Evolutionary conservation across 139 green algal species (phyloP), one percentile per base, ranked within the genome.

Genomic region (Desmodesmus armatus): DNA sequence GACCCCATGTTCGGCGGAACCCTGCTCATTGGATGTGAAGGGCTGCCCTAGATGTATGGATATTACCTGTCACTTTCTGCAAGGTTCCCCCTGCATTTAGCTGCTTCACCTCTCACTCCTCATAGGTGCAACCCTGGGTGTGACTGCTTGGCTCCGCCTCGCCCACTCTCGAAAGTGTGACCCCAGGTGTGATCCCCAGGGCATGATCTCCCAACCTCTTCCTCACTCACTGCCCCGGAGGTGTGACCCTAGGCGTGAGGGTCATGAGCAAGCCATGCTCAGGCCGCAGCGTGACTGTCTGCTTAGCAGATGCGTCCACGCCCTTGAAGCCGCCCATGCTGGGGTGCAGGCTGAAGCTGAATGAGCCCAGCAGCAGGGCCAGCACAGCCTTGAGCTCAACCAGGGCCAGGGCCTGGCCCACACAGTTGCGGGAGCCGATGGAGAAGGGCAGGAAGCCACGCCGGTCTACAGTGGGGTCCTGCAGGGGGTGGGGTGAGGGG

Each of bases 401-500:
- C 55, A 89, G 29, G 13, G 88, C 88, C 65, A 91, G 73, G 13
- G 78, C 82, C 80, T 85, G 67, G 21, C 80, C 84, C 27, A 91
- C 60, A 78, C 87, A 91, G 87, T 71, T 91, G 43, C 87, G 84
- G 23, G 67, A 49, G 35, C 87, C 87, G 35, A 87, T 79, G 37
- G 78, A 87, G 87, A 89, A 91, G 0, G 87, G 87, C 27, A 91
- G 49, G 31, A 58, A 90, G 37, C 51, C 85, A n/a, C 77, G 76
- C 0, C 44, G 63, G 63, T 27, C 29, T 5, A 86, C 39, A 60
- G 47, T 47, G 31, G 76, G 76, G 76, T 82, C 76, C 76, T 82
- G 73, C 33, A 51, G 44, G 9, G 17, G 13, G 1, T 7, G 72
- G 21, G 17, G 47, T 13, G 17, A 15, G 13, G 47, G 13, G 17